Percentiles rank a stretch among this genome's conserved stretches.
Conservation (phyloP, 2,329 filamentous ascomycete genomes). For the Calonectria leucothoes region DNA sequence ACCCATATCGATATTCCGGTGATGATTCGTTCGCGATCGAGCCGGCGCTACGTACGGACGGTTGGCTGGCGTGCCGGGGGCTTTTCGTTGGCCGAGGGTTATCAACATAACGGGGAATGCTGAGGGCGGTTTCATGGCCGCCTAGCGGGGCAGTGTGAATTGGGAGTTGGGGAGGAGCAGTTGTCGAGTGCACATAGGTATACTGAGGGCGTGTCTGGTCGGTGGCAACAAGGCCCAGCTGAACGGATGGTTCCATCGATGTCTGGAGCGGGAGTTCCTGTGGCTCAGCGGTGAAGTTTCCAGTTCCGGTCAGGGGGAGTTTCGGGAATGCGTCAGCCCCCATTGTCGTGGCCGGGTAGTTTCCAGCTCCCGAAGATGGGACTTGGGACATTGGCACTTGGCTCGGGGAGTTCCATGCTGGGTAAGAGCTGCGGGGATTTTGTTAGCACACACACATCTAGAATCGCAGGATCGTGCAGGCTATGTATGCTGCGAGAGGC, state of each 20-base stretch:
- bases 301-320: constrained; percentile 60
- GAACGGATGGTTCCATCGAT: constrained; percentile 64
- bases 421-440: constrained; percentile 61
- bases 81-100: constrained; percentile 68
- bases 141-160: constrained; percentile 49
- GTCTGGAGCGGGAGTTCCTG: constrained; percentile 66
- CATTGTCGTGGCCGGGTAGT: constrained; percentile 64
- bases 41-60: constrained; percentile 62
- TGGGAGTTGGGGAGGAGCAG: constrained; percentile 63
- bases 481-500: not conserved
- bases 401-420: constrained; percentile 63
- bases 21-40: constrained; percentile 62
- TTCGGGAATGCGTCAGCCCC: constrained; percentile 65
- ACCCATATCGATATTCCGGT: constrained; percentile 68
- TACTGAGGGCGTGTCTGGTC: constrained; percentile 66
- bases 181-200: constrained; percentile 63
- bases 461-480: not conserved
- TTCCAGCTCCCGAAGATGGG: constrained; percentile 56
- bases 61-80: constrained; percentile 65
- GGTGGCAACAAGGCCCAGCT: constrained; percentile 60
- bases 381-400: constrained; percentile 61
- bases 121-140: constrained; percentile 58
- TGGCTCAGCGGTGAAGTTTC: constrained; percentile 61
- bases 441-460: constrained; percentile 43
- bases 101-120: constrained; percentile 69